Conservation (phyloP, 2,329 filamentous ascomycete genomes). For the Ascochyta viciae-villosae region DNA sequence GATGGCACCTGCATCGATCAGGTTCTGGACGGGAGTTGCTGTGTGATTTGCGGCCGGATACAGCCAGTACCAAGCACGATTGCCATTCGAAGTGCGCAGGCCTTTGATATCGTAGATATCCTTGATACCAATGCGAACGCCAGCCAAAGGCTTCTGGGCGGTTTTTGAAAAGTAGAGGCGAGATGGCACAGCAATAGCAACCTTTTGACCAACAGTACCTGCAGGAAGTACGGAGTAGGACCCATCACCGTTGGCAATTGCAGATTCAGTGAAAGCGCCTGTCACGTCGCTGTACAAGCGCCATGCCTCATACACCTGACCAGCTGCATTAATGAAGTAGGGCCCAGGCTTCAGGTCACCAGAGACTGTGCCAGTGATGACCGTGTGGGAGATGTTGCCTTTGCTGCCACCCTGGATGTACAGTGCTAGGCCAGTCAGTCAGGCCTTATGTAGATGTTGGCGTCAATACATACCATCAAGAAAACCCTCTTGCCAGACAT, state of each 20-base stretch:
- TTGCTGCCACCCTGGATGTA: conserved; percentile 29
- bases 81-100: conserved; percentile 63
- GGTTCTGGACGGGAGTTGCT: conserved; percentile 59
- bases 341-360: conserved; percentile 53
- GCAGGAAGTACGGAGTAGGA: conserved; percentile 54
- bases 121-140: conserved; percentile 68
- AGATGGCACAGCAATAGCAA: conserved; percentile 61
- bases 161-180: conserved; percentile 65
- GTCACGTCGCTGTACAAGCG: conserved; percentile 59
- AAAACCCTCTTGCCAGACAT: conserved; percentile 53
- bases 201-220: conserved; percentile 45
- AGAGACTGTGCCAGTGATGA: conserved; percentile 26
- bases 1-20: conserved; percentile 67
- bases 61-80: conserved; percentile 64
- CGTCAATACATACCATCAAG: conserved; percentile 35
- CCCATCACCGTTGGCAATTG: conserved; percentile 49
- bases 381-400: conserved; percentile 24
- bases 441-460: neutral
- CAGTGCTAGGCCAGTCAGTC: conserved; percentile 23
- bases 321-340: conserved; percentile 58
- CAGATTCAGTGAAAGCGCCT: conserved; percentile 59
- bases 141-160: conserved; percentile 63
- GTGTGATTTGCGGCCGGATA: conserved; percentile 57
- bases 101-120: conserved; percentile 68
- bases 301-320: conserved; percentile 58